Evolutionary conservation across 2,329 filamentous ascomycete species (phyloP).

Genomic region (Phialophora verrucosa): DNA sequence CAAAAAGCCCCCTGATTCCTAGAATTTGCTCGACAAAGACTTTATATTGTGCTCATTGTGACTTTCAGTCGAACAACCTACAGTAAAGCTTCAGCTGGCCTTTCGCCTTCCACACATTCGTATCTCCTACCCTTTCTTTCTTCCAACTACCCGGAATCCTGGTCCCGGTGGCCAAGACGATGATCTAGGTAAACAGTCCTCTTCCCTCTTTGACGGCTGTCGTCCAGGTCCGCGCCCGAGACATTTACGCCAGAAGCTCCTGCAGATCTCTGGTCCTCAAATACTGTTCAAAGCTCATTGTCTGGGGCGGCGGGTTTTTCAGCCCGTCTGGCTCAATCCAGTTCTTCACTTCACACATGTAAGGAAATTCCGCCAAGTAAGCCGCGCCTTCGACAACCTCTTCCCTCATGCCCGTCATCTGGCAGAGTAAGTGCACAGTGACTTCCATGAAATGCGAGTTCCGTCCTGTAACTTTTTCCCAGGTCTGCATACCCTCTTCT

Average conservation of each 20-base stretch:
- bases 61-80: background rate
- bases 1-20: no score
- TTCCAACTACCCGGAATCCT: no score
- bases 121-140: no score
- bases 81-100: background rate
- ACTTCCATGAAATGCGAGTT: constrained; percentile 13
- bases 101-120: background rate
- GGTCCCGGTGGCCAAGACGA: no score
- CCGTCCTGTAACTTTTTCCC: constrained; percentile 16
- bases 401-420: constrained; percentile 17
- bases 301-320: constrained; percentile 13
- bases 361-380: constrained; percentile 19
- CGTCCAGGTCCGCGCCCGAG: no score
- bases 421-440: constrained; percentile 20
- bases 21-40: no score
- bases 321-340: constrained; percentile 23
- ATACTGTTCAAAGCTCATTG: constrained; percentile 22
- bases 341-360: constrained; percentile 25
- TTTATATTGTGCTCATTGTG: background rate
- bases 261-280: constrained; percentile 21
- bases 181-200: no score
- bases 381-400: constrained; percentile 23
- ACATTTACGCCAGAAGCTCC: constrained; percentile 12
- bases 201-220: background rate
- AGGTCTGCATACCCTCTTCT: constrained; percentile 18